Conservation (phyloP, 495 filamentous ascomycete genomes). For the Aspergillus steynii region DNA sequence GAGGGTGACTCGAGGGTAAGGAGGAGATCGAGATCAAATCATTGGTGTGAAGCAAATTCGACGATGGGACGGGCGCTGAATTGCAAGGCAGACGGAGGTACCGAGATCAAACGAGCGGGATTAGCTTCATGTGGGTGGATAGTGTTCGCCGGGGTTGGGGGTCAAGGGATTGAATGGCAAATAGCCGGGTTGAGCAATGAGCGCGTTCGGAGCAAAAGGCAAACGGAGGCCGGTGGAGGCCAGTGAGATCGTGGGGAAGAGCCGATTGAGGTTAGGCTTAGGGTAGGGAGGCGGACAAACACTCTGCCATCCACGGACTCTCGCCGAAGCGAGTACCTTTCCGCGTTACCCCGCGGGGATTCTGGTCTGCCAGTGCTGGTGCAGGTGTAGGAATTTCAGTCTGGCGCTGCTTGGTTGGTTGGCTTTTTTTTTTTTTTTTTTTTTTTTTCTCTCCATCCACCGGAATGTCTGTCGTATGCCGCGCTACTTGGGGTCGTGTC, state of each 20-base stretch:
- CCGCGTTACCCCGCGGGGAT: constrained; percentile 31
- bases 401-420: no score
- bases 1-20: background rate
- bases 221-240: constrained; percentile 8
- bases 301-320: constrained; percentile 18
- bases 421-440: no score
- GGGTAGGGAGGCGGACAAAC: constrained; percentile 19
- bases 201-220: background rate
- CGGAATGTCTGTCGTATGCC: no score
- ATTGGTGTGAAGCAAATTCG: background rate
- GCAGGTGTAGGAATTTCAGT: no score
- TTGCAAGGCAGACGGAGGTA: background rate
- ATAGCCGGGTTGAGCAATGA: background rate
- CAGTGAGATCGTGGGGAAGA: background rate
- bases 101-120: background rate
- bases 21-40: background rate
- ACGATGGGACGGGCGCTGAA: background rate
- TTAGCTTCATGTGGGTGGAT: background rate
- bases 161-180: constrained; percentile 1
- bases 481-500: background rate
- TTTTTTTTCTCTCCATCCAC: no score
- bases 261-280: constrained; percentile 1
- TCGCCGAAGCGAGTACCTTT: background rate
- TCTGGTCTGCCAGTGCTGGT: background rate
- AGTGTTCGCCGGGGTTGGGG: background rate